Percentiles rank a stretch among this genome's conserved stretches.
Evolutionary conservation across 257 asterid genomes (phyloP).

Genomic region (Haberlea rhodopensis): DNA sequence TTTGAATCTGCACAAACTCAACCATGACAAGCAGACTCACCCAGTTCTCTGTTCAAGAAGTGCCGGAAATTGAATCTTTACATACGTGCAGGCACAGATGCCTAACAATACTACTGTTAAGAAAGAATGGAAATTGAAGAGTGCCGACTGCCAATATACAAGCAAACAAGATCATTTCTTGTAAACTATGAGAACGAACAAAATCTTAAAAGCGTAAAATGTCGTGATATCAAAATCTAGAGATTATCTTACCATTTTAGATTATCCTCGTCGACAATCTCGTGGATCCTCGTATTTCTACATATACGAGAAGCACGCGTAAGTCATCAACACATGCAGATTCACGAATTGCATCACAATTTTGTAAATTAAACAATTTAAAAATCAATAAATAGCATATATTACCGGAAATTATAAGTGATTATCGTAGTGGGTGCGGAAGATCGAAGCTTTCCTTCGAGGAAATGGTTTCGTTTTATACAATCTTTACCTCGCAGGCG

Average conservation of each 20-base stretch:
- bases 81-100: slow-evolving; percentile 69
- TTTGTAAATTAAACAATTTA: background rate
- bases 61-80: slow-evolving; percentile 87
- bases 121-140: slow-evolving; percentile 51
- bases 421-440: slow-evolving; percentile 4
- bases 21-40: slow-evolving; percentile 37
- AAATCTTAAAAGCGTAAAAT: background rate
- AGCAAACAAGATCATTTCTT: slow-evolving; percentile 27
- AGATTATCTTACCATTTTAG: slow-evolving; percentile 25
- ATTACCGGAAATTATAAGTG: slow-evolving; percentile 19
- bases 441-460: slow-evolving; percentile 15
- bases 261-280: slow-evolving; percentile 25
- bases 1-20: slow-evolving; percentile 7
- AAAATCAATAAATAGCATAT: background rate
- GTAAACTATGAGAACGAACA: slow-evolving; percentile 10
- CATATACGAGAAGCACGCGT: slow-evolving; percentile 13
- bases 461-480: no score
- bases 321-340: slow-evolving; percentile 7
- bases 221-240: background rate
- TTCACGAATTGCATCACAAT: background rate
- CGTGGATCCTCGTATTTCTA: slow-evolving; percentile 21
- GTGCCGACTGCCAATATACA: slow-evolving; percentile 39
- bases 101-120: slow-evolving; percentile 45
- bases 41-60: slow-evolving; percentile 92
- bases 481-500: no score